These are phyloP conservation scores for Fraxinus pennsylvanica DNA, from an alignment of 257 asterid species.

Conservation along the genomic window DNA sequence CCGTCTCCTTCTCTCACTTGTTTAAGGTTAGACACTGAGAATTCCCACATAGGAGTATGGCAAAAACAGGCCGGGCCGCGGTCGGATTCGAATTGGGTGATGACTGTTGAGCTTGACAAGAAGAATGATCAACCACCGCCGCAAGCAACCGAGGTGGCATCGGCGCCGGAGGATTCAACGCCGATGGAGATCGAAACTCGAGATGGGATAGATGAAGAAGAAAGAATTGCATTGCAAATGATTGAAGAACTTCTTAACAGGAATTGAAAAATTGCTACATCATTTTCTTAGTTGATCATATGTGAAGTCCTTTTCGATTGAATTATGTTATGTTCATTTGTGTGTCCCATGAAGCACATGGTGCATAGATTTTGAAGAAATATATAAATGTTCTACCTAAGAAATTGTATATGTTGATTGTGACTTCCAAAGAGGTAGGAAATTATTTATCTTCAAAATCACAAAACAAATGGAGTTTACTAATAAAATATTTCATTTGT, in stretches of 20 bases:
- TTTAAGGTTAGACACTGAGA: slow-evolving; percentile 59
- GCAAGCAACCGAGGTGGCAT: neutral
- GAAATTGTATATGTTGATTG: slow-evolving; percentile 9
- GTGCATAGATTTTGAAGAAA: neutral
- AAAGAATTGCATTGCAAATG: slow-evolving; percentile 56
- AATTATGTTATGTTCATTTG: neutral
- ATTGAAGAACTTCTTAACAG: slow-evolving; percentile 55
- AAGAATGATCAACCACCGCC: neutral
- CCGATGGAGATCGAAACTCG: neutral
- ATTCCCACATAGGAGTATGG: slow-evolving; percentile 62
- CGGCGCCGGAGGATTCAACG: neutral
- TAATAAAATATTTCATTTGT: neutral
- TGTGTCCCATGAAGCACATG: neutral
- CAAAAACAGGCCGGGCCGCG: slow-evolving; percentile 56
- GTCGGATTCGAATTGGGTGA: slow-evolving; percentile 53
- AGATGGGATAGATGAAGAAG: slow-evolving; percentile 44
- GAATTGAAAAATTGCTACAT: slow-evolving; percentile 20
- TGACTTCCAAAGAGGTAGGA: slow-evolving; percentile 15
- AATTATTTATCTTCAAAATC: neutral
- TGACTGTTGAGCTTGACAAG: slow-evolving; percentile 53
- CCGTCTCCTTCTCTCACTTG: slow-evolving; percentile 61
- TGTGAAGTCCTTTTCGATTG: neutral
- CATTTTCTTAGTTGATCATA: neutral
- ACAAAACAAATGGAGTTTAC: neutral
- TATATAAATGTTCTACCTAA: slow-evolving; percentile 5